Evolutionary conservation across 2,329 filamentous ascomycete species (phyloP), one percentile per base, ranked within the genome.

Genomic region (Cercospora brassicicola): DNA sequence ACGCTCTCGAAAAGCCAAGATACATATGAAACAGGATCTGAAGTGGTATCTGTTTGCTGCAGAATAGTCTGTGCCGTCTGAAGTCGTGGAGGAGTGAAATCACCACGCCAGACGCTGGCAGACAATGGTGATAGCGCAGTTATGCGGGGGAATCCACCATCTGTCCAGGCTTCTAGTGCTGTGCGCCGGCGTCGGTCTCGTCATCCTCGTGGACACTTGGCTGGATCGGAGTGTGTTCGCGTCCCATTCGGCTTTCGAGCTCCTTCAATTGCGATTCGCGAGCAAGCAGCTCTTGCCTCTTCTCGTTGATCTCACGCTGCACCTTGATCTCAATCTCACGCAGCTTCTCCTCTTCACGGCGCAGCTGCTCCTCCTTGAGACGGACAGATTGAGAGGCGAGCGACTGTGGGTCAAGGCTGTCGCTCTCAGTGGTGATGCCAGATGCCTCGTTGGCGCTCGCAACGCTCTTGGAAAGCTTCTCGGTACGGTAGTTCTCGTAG

Each of bases 401-500:
- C 75, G 97, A 94, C 82, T 98, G 95, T 73, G 95, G 95, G 85
- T 97, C 97, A 90, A 99, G 96, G 55, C 93, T 96, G 64, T 76
- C 76, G 65, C 70, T 71, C 30, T 72, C 72, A 26, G 69, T 64
- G 61, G 72, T 73, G 59, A 71, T 67, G 45, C 69, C 68, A 11
- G 66, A 60, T 39, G 97, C 93, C 74, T 97, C 94, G 81, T 70
- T 71, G 51, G 67, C 66, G 63, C 70, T 71, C 53, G 97, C 94
- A 76, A 99, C 95, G 81, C 93, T 97, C 92, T 98, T 99, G 86
- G 92, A 96, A 77, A 99, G 91, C 87, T 98, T 98, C 91, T 99
- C 95, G 79, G 95, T 99, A 93, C 95, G 93, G 88, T 99, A 99
- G 85, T 99, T 99, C 82, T 99, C 95, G 84, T 99, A 99, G 73